Percentiles rank a stretch among this genome's conserved stretches.
These are phyloP conservation scores for Hemileccinum rubropunctum DNA, from an alignment of 768 basidiomycete species.

Conservation along the genomic window DNA sequence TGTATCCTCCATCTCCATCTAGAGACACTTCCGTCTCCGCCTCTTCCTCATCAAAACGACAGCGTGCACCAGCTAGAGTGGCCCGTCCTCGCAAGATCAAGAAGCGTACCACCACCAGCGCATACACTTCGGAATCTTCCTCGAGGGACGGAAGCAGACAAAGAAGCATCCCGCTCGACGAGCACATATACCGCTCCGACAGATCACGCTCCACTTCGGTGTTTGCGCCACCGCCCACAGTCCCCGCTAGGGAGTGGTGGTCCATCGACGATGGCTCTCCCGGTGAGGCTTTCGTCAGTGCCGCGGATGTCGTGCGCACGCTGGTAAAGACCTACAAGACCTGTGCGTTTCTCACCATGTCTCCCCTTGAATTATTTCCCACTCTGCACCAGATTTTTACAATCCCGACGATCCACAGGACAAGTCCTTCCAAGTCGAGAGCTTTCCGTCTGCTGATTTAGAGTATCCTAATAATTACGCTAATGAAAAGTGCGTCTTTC, in stretches of 20 bases:
- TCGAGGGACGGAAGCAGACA: slow-evolving; percentile 47
- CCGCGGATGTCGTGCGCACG: slow-evolving; percentile 58
- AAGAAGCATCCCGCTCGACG: slow-evolving; percentile 39
- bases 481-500: slow-evolving; percentile 54
- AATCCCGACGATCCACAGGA: slow-evolving; percentile 65
- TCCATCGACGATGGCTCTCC: slow-evolving; percentile 51
- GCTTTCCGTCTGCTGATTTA: slow-evolving; percentile 65
- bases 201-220: slow-evolving; percentile 65
- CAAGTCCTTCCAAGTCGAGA: slow-evolving; percentile 57
- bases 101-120: slow-evolving; percentile 20
- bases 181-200: slow-evolving; percentile 53
- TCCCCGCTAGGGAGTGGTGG: slow-evolving; percentile 44
- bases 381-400: slow-evolving; percentile 54
- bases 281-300: slow-evolving; percentile 54
- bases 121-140: slow-evolving; percentile 33
- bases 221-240: slow-evolving; percentile 33
- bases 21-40: slow-evolving; percentile 23
- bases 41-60: slow-evolving; percentile 27
- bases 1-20: slow-evolving; percentile 12
- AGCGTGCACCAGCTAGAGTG: slow-evolving; percentile 6
- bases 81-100: slow-evolving; percentile 22
- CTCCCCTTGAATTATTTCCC: slow-evolving; percentile 4
- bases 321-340: slow-evolving; percentile 67
- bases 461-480: slow-evolving; percentile 77
- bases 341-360: slow-evolving; percentile 45